Conservation (phyloP, 768 basidiomycete genomes). For the Podaxis rugospora region DNA sequence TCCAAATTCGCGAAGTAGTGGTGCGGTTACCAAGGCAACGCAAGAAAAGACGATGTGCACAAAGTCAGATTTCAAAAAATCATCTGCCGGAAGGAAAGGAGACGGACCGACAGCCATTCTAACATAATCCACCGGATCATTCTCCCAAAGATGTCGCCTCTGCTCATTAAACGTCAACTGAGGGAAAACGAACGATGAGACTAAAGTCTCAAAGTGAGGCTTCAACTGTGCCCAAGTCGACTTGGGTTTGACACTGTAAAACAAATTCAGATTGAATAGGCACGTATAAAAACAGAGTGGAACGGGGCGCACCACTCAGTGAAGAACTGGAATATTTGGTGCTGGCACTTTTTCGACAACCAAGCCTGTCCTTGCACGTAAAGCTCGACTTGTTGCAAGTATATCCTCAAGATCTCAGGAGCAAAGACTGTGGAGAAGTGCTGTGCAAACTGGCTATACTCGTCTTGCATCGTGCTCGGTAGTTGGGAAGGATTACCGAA, state of each 20-base stretch:
- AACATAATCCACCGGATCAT: conserved; percentile 82
- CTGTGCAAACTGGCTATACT: conserved; percentile 68
- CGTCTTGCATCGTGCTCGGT: conserved; percentile 62
- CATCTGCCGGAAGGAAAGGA: neutral
- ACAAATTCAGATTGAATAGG: neutral
- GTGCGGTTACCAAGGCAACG: neutral
- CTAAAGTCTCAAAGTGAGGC: conserved; percentile 74
- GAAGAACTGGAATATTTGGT: conserved; percentile 81
- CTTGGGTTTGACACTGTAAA: conserved; percentile 79
- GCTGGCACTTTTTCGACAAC: conserved; percentile 81
- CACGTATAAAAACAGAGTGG: neutral
- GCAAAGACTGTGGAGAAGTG: conserved; percentile 78
- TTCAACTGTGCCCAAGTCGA: conserved; percentile 88
- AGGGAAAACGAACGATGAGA: conserved; percentile 83
- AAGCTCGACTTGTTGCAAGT: conserved; percentile 67
- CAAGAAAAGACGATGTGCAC: neutral
- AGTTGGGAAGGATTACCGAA: conserved; percentile 89
- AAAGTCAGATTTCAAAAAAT: neutral
- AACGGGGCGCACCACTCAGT: conserved; percentile 70
- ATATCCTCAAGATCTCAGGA: conserved; percentile 82
- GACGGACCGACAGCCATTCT: conserved; percentile 65
- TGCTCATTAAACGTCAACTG: conserved; percentile 74
- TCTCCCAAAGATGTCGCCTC: conserved; percentile 67
- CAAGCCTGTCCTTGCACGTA: conserved; percentile 71
- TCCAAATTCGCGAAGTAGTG: neutral